Evolutionary conservation across 352 stramenopile genomes (phyloP).

Genomic region (Pythium coloratum): DNA sequence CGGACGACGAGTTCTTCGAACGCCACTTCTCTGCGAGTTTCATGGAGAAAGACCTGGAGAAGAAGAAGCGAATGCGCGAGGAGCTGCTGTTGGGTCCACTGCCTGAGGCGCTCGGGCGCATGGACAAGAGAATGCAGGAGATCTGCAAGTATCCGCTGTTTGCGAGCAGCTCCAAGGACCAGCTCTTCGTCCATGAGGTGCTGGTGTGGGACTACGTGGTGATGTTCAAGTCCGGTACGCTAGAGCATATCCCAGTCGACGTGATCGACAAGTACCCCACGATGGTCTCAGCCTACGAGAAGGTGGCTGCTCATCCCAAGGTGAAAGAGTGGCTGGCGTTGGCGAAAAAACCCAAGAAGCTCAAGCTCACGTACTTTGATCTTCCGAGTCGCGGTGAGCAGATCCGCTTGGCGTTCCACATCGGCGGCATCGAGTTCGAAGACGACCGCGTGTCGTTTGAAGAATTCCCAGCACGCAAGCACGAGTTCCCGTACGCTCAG

Average conservation of each 20-base stretch:
- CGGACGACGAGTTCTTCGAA: conserved; percentile 27
- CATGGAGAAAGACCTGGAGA: conserved; percentile 14
- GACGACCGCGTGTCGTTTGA: conserved; percentile 34
- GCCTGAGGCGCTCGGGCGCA: background rate
- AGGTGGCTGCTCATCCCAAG: background rate
- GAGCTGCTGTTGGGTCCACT: conserved; percentile 4
- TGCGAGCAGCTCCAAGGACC: background rate
- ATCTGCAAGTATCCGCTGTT: background rate
- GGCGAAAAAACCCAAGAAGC: background rate
- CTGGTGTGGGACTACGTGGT: conserved; percentile 12
- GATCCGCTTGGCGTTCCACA: conserved; percentile 19
- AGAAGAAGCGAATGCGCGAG: conserved; percentile 28
- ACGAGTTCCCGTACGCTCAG: conserved; percentile 32
- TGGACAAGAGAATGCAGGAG: conserved; percentile 16
- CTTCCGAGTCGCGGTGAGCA: conserved; percentile 27
- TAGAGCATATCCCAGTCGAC: conserved; percentile 30
- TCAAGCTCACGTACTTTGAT: conserved; percentile 45
- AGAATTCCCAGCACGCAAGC: conserved; percentile 17
- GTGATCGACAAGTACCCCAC: conserved; percentile 18
- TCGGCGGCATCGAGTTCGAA: conserved; percentile 35
- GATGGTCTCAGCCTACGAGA: background rate
- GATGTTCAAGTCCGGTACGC: conserved; percentile 1
- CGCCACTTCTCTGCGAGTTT: background rate
- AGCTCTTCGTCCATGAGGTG: conserved; percentile 28
- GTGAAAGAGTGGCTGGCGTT: conserved; percentile 7